Percentiles rank a stretch among this genome's conserved stretches.
Conservation (phyloP, 306 rosid genomes). For the Nissolia schottii region DNA sequence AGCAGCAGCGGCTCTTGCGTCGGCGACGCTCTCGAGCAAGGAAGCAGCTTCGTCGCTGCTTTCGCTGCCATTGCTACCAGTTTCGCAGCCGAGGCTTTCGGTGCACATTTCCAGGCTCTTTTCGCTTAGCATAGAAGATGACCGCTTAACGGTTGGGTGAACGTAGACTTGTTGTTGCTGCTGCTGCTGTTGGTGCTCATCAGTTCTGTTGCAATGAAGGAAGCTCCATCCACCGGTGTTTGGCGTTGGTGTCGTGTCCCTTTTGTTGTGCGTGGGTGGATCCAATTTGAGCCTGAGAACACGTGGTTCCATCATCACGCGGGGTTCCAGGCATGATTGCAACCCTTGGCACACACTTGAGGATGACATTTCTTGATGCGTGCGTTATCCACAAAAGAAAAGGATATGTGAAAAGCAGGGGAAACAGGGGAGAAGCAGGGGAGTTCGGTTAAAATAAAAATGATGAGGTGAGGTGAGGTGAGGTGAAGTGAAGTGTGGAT, state of each 20-base stretch:
- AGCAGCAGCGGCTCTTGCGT: too few species aligned
- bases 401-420: background rate
- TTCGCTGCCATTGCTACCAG: conserved; percentile 53
- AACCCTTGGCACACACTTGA: conserved; percentile 47
- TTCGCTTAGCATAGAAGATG: conserved; percentile 50
- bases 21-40: too few species aligned
- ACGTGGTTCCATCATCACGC: conserved; percentile 27
- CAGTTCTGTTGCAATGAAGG: conserved; percentile 27
- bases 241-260: background rate
- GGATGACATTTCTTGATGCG: conserved; percentile 52
- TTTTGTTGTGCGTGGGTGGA: conserved; percentile 41
- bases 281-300: conserved; percentile 45
- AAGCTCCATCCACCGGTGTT: conserved; percentile 40
- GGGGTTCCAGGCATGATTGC: conserved; percentile 54
- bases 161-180: too few species aligned
- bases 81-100: conserved; percentile 75
- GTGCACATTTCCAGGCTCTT: conserved; percentile 90
- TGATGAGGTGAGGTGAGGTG: background rate
- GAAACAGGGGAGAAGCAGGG: conserved; percentile 29
- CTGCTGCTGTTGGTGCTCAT: conserved; percentile 9
- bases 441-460: conserved; percentile 2
- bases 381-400: conserved; percentile 4
- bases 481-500: background rate
- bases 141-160: conserved; percentile 49
- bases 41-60: conserved; percentile 27